Conservation (phyloP, 176 grass and related monocot genomes). For the Triticum timopheevii region DNA sequence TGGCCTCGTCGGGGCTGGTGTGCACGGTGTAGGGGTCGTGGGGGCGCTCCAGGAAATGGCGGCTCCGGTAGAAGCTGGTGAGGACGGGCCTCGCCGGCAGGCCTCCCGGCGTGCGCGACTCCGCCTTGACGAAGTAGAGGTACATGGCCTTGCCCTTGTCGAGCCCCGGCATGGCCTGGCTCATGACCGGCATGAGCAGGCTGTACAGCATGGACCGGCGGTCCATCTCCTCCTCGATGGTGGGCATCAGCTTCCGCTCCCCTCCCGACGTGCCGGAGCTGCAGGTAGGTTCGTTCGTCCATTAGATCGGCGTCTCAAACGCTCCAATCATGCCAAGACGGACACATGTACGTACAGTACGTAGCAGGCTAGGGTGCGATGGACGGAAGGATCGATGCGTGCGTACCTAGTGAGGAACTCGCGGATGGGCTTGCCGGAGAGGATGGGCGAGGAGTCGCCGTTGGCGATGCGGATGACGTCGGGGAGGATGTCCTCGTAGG, state of each 20-base stretch:
- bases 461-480: slow-evolving; percentile 61
- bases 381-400: not conserved
- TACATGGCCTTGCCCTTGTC: slow-evolving; percentile 71
- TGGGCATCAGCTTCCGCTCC: slow-evolving; percentile 71
- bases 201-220: slow-evolving; percentile 47
- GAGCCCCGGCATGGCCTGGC: slow-evolving; percentile 45
- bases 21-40: slow-evolving; percentile 64
- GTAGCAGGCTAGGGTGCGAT: not conserved
- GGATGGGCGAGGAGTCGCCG: slow-evolving; percentile 58
- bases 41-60: slow-evolving; percentile 48
- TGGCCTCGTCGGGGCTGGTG: slow-evolving; percentile 62
- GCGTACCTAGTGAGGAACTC: slow-evolving; percentile 66
- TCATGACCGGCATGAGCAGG: slow-evolving; percentile 69
- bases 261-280: slow-evolving; percentile 68
- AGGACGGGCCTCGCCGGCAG: slow-evolving; percentile 56
- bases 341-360: not conserved
- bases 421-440: slow-evolving; percentile 50
- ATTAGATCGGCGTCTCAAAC: not conserved
- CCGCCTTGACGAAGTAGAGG: slow-evolving; percentile 70
- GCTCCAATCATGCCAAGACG: not conserved
- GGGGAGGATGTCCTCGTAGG: slow-evolving; percentile 65
- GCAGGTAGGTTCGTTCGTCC: not conserved
- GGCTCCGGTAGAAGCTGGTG: slow-evolving; percentile 70
- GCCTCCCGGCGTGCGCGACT: slow-evolving; percentile 53
- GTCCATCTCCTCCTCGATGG: slow-evolving; percentile 64